Evolutionary conservation across 2,329 filamentous ascomycete species (phyloP).

Genomic region (Calonectria multiphialidica): DNA sequence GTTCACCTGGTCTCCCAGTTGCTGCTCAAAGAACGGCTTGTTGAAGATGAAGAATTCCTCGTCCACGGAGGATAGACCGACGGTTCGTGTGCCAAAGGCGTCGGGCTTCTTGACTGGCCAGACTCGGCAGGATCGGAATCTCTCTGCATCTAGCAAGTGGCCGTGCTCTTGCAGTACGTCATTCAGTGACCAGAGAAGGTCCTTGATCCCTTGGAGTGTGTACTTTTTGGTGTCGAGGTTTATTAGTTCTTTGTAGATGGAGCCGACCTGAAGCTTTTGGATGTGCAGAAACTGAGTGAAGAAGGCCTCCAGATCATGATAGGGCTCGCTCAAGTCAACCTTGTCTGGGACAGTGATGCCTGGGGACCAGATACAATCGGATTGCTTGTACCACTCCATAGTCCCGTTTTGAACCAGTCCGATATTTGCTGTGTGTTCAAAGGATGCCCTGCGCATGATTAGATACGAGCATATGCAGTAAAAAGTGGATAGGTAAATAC

Average conservation of each 20-base stretch:
- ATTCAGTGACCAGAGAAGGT: slow-evolving; percentile 31
- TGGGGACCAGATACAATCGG: slow-evolving; percentile 36
- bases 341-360: slow-evolving; percentile 31
- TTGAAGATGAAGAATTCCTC: slow-evolving; percentile 38
- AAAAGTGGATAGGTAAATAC: slow-evolving; percentile 6
- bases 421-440: slow-evolving; percentile 31
- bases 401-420: slow-evolving; percentile 29
- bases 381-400: slow-evolving; percentile 30
- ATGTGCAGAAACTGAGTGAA: slow-evolving; percentile 36
- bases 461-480: accelerated
- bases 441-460: slow-evolving; percentile 17
- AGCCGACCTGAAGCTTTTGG: slow-evolving; percentile 31
- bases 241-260: slow-evolving; percentile 34
- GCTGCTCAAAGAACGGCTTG: slow-evolving; percentile 31
- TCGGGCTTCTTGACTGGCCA: slow-evolving; percentile 35
- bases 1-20: slow-evolving; percentile 31
- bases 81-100: slow-evolving; percentile 7
- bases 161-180: slow-evolving; percentile 33
- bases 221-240: slow-evolving; percentile 23
- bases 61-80: slow-evolving; percentile 31
- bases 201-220: slow-evolving; percentile 18
- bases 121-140: slow-evolving; percentile 25
- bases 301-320: slow-evolving; percentile 36
- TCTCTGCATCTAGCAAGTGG: slow-evolving; percentile 32
- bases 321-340: slow-evolving; percentile 35